These are phyloP conservation scores for Spatholobus suberectus DNA, from an alignment of 306 rosid species.

Conservation along the genomic window DNA sequence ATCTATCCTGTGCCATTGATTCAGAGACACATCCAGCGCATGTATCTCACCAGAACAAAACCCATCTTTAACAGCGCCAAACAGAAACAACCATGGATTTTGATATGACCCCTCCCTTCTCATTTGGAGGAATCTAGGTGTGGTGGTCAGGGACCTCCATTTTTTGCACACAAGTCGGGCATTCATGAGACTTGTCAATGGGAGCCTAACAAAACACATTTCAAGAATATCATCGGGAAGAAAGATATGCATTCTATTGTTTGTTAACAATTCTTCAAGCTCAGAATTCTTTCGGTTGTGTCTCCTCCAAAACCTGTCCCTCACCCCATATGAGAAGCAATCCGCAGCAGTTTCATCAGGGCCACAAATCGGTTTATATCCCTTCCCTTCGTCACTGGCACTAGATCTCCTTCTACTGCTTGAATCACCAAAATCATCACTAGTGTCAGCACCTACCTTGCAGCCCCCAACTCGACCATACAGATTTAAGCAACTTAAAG, in stretches of 20 bases:
- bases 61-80: conserved; percentile 93
- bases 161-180: conserved; percentile 98
- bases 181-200: conserved; percentile 84
- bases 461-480: conserved; percentile 95
- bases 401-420: conserved; percentile 84
- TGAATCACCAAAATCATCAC: conserved; percentile 82
- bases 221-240: conserved; percentile 97
- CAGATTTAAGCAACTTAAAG: conserved; percentile 78
- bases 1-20: conserved; percentile 88
- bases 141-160: conserved; percentile 85
- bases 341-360: conserved; percentile 77
- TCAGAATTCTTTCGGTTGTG: conserved; percentile 64
- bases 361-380: conserved; percentile 73
- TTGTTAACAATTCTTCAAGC: conserved; percentile 63
- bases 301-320: conserved; percentile 87
- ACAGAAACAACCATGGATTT: conserved; percentile 90
- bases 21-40: conserved; percentile 78
- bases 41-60: conserved; percentile 94
- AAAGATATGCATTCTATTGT: conserved; percentile 76
- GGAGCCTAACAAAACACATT: conserved; percentile 96
- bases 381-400: conserved; percentile 89
- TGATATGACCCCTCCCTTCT: conserved; percentile 85
- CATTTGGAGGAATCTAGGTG: conserved; percentile 85
- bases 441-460: conserved; percentile 97
- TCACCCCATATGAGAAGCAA: conserved; percentile 91